Evolutionary conservation across 495 filamentous ascomycete genomes (phyloP), one percentile per base, ranked within the genome.

Genomic region (Hypoxylon intermedium): DNA sequence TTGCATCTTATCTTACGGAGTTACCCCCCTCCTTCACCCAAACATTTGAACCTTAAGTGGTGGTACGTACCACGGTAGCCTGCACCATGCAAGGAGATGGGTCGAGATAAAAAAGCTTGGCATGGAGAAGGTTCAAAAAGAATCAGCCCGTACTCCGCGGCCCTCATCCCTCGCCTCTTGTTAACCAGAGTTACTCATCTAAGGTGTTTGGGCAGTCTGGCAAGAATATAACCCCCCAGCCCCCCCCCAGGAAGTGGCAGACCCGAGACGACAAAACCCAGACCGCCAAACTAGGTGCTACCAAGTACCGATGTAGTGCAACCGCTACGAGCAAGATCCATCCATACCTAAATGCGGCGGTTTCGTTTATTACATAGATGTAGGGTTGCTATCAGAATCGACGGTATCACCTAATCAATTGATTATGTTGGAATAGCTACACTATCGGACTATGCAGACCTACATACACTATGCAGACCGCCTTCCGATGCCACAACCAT

Each of bases 71-170:
- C 54, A 64, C 53, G 51, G 55, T 51, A 60, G 31, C 47, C 54
- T 38, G 48, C 55, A 30, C 41, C 11, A 52, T 62, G 58, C 58
- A 67, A 58, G 58, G 58, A 62, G 63, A 63, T 58, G 58, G 52
- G 24, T 23, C 43, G 58, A 61, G 63, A 67, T 67, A 67, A 67
- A 67, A 67, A 67, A 42, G 63, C 63, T 67, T 67, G 63, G 63
- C 63, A 41, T 52, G 19, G 45, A 51, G 54, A 42, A 41, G n/a
- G n/a, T n/a, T n/a, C n/a, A n/a, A n/a, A n/a, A n/a, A n/a, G n/a
- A n/a, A n/a, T n/a, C n/a, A n/a, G n/a, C n/a, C n/a, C n/a, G n/a
- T n/a, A n/a, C n/a, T n/a, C n/a, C 24, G 24, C 24, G 4, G 3
- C 24, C 24, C 7, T 7, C 24, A 26, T 26, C 24, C 24, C 24